Percentiles rank a stretch among this genome's conserved stretches.
These are phyloP conservation scores for Penicillium concentricum DNA, from an alignment of 2,329 filamentous ascomycete genomes.

Conservation along the genomic window DNA sequence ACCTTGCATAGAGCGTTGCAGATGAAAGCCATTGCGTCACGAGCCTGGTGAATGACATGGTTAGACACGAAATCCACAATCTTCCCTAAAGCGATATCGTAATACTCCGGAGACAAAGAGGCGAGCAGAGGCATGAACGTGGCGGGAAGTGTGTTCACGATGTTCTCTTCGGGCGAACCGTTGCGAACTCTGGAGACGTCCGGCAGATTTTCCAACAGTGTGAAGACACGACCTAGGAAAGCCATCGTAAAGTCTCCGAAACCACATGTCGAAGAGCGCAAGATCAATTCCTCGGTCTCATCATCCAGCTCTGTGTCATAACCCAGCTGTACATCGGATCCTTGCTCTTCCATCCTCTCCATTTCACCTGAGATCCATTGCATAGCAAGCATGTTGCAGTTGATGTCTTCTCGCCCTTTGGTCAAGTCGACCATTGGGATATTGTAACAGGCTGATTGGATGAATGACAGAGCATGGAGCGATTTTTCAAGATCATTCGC, in stretches of 20 bases:
- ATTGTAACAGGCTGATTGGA: conserved; percentile 93
- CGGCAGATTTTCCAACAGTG: conserved; percentile 88
- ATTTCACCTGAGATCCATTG: conserved; percentile 94
- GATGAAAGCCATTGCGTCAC: conserved; percentile 98
- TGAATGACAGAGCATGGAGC: conserved; percentile 88
- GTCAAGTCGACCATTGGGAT: conserved; percentile 87
- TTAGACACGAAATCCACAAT: conserved; percentile 86
- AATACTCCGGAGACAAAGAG: conserved; percentile 86
- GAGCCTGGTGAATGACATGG: conserved; percentile 93
- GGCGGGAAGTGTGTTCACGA: conserved; percentile 91
- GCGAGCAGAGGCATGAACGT: conserved; percentile 88
- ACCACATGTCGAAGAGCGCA: conserved; percentile 90
- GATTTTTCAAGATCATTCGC: conserved; percentile 98
- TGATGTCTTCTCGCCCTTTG: conserved; percentile 64
- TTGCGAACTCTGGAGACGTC: conserved; percentile 85
- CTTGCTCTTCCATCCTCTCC: conserved; percentile 86
- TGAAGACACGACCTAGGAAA: conserved; percentile 91
- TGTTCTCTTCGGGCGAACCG: conserved; percentile 91
- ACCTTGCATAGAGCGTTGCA: conserved; percentile 95
- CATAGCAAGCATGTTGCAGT: conserved; percentile 75
- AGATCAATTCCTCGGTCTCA: conserved; percentile 80
- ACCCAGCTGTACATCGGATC: conserved; percentile 79
- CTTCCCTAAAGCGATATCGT: conserved; percentile 88
- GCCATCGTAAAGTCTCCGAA: conserved; percentile 91
- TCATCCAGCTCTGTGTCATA: conserved; percentile 80